Conservation (phyloP, 441 rosid species). For the Populus tomentosa region DNA sequence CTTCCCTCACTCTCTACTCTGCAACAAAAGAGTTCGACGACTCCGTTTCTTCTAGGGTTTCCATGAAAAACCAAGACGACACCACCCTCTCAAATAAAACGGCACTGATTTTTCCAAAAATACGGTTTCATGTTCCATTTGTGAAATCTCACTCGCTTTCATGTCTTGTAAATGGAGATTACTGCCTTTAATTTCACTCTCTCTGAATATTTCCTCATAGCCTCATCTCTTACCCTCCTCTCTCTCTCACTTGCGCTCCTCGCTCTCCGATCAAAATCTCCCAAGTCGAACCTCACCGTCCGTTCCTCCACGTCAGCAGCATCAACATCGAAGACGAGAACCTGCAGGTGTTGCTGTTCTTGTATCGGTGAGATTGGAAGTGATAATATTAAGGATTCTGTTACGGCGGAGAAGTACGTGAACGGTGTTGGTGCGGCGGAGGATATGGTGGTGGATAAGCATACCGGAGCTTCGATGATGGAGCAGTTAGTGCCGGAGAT, state of each 20-base stretch:
- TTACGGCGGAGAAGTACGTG: conserved; percentile 14
- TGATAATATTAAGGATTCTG: conserved; percentile 9
- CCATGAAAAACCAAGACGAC: not conserved
- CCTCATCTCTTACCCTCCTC: conserved; percentile 42
- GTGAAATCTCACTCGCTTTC: conserved; percentile 27
- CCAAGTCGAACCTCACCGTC: conserved; percentile 14
- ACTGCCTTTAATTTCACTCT: conserved; percentile 37
- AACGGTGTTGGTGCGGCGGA: conserved; percentile 32
- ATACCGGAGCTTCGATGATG: conserved; percentile 89
- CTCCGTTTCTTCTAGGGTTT: conserved; percentile 10
- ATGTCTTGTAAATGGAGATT: conserved; percentile 59
- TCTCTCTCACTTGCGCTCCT: conserved; percentile 36
- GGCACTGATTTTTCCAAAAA: not conserved
- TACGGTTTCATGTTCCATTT: conserved; percentile 40
- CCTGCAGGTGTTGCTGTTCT: conserved; percentile 31
- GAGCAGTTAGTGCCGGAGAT: conserved; percentile 98
- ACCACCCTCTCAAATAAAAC: not conserved
- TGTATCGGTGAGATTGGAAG: conserved; percentile 30
- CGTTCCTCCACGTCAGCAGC: not conserved
- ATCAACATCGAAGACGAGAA: not conserved
- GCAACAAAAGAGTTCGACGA: not conserved
- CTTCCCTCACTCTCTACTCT: not conserved
- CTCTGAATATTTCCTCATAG: conserved; percentile 41
- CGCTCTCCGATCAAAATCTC: conserved; percentile 36
- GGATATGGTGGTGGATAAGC: conserved; percentile 46